Base-by-base conservation (phyloP, 2,329 filamentous ascomycete genomes). In the Curvularia lunata region DNA sequence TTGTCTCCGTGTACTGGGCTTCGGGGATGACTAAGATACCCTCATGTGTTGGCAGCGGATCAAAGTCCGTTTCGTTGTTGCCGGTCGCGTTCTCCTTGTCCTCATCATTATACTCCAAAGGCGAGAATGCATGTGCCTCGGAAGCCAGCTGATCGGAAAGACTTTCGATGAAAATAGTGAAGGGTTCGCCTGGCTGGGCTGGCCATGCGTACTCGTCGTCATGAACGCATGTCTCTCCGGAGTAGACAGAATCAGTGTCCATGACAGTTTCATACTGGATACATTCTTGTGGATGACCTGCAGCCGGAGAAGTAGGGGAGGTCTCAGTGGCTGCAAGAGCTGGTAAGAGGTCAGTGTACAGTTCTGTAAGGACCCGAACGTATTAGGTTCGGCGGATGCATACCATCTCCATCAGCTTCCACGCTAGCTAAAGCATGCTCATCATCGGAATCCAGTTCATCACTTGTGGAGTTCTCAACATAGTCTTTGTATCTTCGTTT, bases 11-110 rank as follows among this genome's bases (percentile, higher is more conserved):
- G 27, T 65, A 63, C 21, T 63, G 56, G 25, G 64, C 61, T 21
- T 52, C 59, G 28, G 67, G 60, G 10, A 66, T 60, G 41, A 69
- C 50, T 8, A 56, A 58, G 1, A 69, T 48, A 5, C 59, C 50
- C 12, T 58, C 40, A 5, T 52, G 19, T 21, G 51, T 28, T 16
- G 61, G 32, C 18, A 8, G 27, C 1, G 52, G 48, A 16, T 54
- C 53, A 3, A 53, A 34, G 9, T 61, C 59, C 10, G 38, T 28
- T 3, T 51, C 7, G 41, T 19, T 27, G 10, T 60, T 52, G 21
- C 43, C 46, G 12, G 46, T 47, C 9, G 40, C 19, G 47, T 69
- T 70, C 32, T 70, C 68, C 40, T 70, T 70, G 37, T 69, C 58
- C 13, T 68, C 67, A 25, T 67, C 58, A 9, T 68, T 59, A 38